phyloP scores from a whole-genome alignment of 495 filamentous ascomycete species.

The Penicillium ochrochloron region DNA sequence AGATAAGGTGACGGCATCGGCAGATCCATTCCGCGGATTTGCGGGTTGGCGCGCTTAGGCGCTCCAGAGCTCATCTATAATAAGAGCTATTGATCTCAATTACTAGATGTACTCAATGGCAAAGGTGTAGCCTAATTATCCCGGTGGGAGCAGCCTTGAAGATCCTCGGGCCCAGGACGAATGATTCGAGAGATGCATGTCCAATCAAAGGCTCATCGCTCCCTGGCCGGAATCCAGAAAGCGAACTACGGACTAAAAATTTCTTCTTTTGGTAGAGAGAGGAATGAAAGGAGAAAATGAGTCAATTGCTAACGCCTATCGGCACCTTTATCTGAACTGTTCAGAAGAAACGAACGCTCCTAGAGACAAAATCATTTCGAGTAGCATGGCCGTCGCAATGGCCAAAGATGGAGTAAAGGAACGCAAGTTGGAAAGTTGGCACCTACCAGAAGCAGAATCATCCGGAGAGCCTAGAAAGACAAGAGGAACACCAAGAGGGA shows the following conservation, averaged over 20 bases:
- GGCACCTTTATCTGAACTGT: not conserved
- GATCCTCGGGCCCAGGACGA: not conserved
- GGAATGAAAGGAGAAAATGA: not conserved
- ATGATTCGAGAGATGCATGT: not conserved
- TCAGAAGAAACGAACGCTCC: constrained; percentile 16
- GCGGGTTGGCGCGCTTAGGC: not conserved
- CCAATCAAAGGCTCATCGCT: not conserved
- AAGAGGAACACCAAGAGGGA: constrained; percentile 26
- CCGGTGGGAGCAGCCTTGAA: not conserved
- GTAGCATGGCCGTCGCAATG: constrained; percentile 25
- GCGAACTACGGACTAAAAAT: not conserved
- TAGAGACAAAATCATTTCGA: constrained; percentile 20
- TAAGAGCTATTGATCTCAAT: not conserved
- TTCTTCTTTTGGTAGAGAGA: not conserved
- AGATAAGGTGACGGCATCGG: constrained; percentile 33
- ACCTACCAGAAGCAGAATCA: constrained; percentile 51
- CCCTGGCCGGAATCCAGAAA: not conserved
- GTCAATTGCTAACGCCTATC: constrained; percentile 3
- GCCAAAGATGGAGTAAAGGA: constrained; percentile 22
- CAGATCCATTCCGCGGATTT: constrained; percentile 23
- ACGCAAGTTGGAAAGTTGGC: constrained; percentile 36
- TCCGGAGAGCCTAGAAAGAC: constrained; percentile 32
- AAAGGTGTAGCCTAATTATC: not conserved
- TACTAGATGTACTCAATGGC: not conserved
- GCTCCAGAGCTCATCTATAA: not conserved